These are phyloP conservation scores for Mucor plumbeus DNA, from an alignment of 371 early-diverging fungal species.

Conservation along the genomic window DNA sequence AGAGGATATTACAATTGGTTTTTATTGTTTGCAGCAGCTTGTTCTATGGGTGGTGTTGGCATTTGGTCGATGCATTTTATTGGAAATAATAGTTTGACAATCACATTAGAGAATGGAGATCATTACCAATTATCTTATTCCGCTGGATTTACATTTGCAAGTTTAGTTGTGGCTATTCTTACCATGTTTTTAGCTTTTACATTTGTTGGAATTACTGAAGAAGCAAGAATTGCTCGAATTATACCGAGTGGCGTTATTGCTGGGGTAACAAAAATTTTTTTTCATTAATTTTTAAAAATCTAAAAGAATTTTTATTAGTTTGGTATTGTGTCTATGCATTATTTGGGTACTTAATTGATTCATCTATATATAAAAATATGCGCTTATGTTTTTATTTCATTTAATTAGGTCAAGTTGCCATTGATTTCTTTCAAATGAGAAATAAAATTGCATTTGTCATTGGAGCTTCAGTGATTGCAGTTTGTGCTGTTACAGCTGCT, in stretches of 20 bases:
- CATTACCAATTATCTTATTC: slow-evolving; percentile 43
- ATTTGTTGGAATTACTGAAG: slow-evolving; percentile 51
- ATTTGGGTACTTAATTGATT: slow-evolving; percentile 40
- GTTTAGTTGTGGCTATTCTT: slow-evolving; percentile 44
- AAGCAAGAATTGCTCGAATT: slow-evolving; percentile 40
- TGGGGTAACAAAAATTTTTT: slow-evolving; percentile 37
- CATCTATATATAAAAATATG: background rate
- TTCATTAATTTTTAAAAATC: background rate
- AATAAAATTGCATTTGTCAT: slow-evolving; percentile 39
- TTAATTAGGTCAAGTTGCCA: slow-evolving; percentile 50
- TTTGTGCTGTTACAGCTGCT: slow-evolving; percentile 42
- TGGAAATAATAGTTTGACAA: slow-evolving; percentile 48
- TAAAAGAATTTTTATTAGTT: slow-evolving; percentile 23
- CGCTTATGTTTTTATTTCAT: background rate
- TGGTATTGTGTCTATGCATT: slow-evolving; percentile 53
- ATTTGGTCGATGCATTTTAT: slow-evolving; percentile 62
- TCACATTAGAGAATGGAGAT: slow-evolving; percentile 10
- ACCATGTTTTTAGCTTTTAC: slow-evolving; percentile 52
- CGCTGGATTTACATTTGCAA: slow-evolving; percentile 48
- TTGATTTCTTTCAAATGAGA: slow-evolving; percentile 38
- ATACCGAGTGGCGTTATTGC: slow-evolving; percentile 47
- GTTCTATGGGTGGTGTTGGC: slow-evolving; percentile 49
- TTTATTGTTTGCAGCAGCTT: slow-evolving; percentile 42
- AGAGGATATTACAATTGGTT: slow-evolving; percentile 44
- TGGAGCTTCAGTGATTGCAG: slow-evolving; percentile 47